Conservation (phyloP, 2,329 filamentous ascomycete genomes). For the Dendrostoma leiphaemia region DNA sequence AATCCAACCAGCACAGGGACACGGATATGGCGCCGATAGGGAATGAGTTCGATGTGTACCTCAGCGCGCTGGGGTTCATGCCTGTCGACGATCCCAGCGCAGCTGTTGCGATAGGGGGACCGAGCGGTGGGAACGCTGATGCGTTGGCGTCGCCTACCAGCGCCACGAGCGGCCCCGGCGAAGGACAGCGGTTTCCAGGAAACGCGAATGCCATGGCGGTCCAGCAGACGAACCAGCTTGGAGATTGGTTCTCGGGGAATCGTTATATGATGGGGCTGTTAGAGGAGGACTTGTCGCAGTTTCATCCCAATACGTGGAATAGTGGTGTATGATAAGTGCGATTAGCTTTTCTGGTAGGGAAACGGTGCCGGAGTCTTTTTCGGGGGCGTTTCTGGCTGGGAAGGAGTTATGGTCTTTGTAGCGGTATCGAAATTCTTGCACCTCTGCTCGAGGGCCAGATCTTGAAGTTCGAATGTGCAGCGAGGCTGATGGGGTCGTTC, state of each 20-base stretch:
- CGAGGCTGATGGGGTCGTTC: too few species aligned
- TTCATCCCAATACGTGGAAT: conserved; percentile 29
- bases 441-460: too few species aligned
- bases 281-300: conserved; percentile 57
- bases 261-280: conserved; percentile 63
- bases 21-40: conserved; percentile 48
- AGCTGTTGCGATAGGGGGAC: conserved; percentile 9
- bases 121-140: conserved; percentile 16
- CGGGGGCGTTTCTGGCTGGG: neutral
- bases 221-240: conserved; percentile 45
- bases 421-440: too few species aligned
- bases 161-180: neutral
- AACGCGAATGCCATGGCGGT: conserved; percentile 7
- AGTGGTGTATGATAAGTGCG: conserved; percentile 20
- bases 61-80: conserved; percentile 62
- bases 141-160: neutral
- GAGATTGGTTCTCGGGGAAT: conserved; percentile 66
- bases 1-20: conserved; percentile 49
- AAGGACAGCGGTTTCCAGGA: conserved; percentile 11
- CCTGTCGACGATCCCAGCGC: conserved; percentile 29
- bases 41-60: conserved; percentile 63
- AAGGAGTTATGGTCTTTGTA: too few species aligned
- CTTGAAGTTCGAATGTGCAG: too few species aligned
- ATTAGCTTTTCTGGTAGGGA: neutral
- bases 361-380: neutral